A percentile compares a stretch with the other conserved stretches of the same genome.
Evolutionary conservation across 768 basidiomycete species (phyloP).

Genomic region (Cubamyces lactineus): DNA sequence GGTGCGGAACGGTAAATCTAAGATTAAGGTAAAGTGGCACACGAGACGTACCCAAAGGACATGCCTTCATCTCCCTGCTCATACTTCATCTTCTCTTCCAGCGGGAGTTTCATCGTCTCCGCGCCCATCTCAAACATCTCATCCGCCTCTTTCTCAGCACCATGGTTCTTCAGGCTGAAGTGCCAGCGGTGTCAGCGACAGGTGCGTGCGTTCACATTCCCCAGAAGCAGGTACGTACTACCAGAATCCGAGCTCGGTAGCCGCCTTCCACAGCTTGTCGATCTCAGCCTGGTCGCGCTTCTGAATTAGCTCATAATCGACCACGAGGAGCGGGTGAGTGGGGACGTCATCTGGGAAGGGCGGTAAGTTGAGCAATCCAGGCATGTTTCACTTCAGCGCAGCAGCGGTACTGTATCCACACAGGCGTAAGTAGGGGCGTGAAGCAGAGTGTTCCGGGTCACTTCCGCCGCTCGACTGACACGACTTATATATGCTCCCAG

Average conservation of each 20-base stretch:
- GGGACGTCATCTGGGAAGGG: constrained; percentile 49
- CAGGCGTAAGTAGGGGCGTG: no score
- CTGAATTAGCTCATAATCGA: constrained; percentile 47
- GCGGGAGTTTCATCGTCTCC: constrained; percentile 43
- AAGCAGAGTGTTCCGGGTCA: no score
- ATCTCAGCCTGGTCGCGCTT: constrained; percentile 42
- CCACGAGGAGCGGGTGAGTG: constrained; percentile 48
- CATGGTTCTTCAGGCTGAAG: constrained; percentile 48
- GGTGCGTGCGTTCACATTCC: no score
- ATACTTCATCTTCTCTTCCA: constrained; percentile 46
- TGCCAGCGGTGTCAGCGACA: neutral
- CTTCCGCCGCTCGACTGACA: neutral
- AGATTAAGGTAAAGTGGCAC: neutral
- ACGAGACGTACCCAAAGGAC: constrained; percentile 40
- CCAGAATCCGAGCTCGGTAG: constrained; percentile 55
- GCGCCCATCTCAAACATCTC: constrained; percentile 49
- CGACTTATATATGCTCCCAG: neutral
- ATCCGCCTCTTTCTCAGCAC: constrained; percentile 39
- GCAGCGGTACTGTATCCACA: no score
- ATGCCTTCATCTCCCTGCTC: constrained; percentile 48
- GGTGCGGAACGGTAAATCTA: constrained; percentile 3
- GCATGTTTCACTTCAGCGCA: constrained; percentile 31
- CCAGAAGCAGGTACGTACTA: constrained; percentile 43
- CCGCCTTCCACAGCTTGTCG: constrained; percentile 49
- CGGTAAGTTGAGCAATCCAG: constrained; percentile 35